Evolutionary conservation across 2,329 filamentous ascomycete species (phyloP), one percentile per base, ranked within the genome.

Genomic region (Ilyonectria mors-panacis): DNA sequence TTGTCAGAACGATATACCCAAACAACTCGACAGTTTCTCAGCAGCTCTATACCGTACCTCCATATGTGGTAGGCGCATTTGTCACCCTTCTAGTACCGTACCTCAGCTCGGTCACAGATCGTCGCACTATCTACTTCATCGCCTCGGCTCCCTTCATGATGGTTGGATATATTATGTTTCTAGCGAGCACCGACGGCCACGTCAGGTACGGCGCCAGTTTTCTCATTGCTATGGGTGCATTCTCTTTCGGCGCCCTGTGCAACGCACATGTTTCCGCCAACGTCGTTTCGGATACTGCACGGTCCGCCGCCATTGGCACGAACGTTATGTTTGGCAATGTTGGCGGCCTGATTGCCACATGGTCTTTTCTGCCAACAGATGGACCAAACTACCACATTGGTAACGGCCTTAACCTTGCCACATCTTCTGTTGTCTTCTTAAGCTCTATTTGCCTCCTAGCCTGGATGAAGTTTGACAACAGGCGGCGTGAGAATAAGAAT

Each of bases 1-100:
- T 94, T 68, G 89, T 94, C 47, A 80, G 81, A 48, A 92, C 87
- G 6, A 93, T 94, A 71, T 93, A 93, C 73, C 88, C 89, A 0
- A 74, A 85, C 2, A 81, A 82, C 37, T 4, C 37, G 12, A 17
- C 4, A 5, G 12, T 39, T 17, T 39, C 37, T 39, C 37, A 39
- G 17, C 37, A 39, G 15, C 37, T 39, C 37, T 17, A 39, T 39
- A 39, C 37, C 13, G 37, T 39, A 39, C 37, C 37, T 39, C 37
- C 37, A 39, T 39, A 39, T 15, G 37, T 39, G 37, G 37, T 39
- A 15, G 37, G 37, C 17, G 37, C 37, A 15, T 39, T 39, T 39
- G 6, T 39, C 13, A 39, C 37, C 37, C 37, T 39, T n/a, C 17
- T 39, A 15, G 37, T 39, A 39, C 37, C 37, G 6, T 39, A 39